Percentiles rank a stretch among this genome's conserved stretches.
Evolutionary conservation across 2,329 filamentous ascomycete genomes (phyloP).

Genomic region (Dissoconium aciculare): DNA sequence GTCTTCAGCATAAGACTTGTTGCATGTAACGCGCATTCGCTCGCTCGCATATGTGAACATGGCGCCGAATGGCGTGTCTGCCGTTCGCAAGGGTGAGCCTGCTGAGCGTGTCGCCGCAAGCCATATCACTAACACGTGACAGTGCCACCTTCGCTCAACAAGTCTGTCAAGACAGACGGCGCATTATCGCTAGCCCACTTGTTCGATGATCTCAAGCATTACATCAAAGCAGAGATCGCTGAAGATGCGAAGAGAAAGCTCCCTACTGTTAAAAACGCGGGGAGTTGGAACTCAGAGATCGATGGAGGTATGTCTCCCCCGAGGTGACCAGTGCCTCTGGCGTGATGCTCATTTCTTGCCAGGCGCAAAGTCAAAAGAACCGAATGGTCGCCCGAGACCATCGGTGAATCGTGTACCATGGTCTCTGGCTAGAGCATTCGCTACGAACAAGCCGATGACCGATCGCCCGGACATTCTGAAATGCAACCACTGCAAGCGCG

Average conservation of each 20-base stretch:
- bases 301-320: conserved; percentile 11
- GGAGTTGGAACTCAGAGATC: conserved; percentile 21
- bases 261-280: conserved; percentile 21
- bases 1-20: no score
- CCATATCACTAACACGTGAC: no score
- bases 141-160: conserved; percentile 4
- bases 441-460: conserved; percentile 65
- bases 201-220: conserved; percentile 19
- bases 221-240: conserved; percentile 11
- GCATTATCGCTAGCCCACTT: conserved; percentile 16
- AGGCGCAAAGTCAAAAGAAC: conserved; percentile 12
- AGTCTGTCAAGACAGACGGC: conserved; percentile 11
- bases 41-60: no score
- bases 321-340: not conserved
- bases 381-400: no score
- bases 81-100: no score
- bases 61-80: no score
- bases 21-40: no score
- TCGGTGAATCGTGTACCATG: conserved; percentile 62
- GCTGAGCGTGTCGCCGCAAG: no score
- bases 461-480: conserved; percentile 61
- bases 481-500: conserved; percentile 92
- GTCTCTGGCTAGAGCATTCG: conserved; percentile 61
- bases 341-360: not conserved
- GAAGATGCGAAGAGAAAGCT: conserved; percentile 18